Percentiles rank a stretch among this genome's conserved stretches.
These are phyloP conservation scores for Euphorbia lathyris DNA, from an alignment of 345 rosid species.

Conservation along the genomic window DNA sequence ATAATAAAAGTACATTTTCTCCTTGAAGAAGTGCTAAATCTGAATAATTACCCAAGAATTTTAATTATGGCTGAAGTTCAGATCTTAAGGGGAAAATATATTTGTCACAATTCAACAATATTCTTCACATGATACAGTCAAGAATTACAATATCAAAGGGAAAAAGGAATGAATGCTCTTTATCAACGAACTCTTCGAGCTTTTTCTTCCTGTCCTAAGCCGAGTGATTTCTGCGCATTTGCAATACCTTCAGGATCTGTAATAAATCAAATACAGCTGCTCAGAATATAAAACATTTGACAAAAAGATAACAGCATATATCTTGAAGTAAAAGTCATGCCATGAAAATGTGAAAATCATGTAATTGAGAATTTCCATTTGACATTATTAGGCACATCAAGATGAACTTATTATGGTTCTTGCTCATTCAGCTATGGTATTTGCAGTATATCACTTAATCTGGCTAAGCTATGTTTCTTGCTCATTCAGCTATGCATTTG, in stretches of 20 bases:
- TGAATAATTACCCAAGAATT: not conserved
- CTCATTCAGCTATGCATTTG: too few relatives aligned
- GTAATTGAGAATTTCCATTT: not conserved
- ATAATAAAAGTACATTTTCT: not conserved
- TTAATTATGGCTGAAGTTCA: not conserved
- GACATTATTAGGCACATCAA: not conserved
- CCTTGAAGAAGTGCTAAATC: too few relatives aligned
- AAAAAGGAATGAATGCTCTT: not conserved
- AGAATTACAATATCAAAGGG: not conserved
- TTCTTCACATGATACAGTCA: constrained; percentile 1
- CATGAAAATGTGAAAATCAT: not conserved
- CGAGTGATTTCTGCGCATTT: constrained; percentile 86
- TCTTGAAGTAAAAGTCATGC: not conserved
- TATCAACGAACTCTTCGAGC: constrained; percentile 64
- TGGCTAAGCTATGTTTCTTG: too few relatives aligned
- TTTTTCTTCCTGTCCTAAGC: constrained; percentile 93
- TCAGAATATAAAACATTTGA: not conserved
- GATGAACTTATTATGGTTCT: not conserved
- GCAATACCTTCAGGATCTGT: constrained; percentile 97
- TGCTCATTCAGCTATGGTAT: not conserved
- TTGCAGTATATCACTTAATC: not conserved
- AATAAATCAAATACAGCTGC: not conserved
- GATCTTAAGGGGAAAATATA: not conserved
- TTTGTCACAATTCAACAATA: not conserved
- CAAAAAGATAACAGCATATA: not conserved